These are phyloP conservation scores for Apiospora kogelbergensis DNA, from an alignment of 2,329 filamentous ascomycete genomes.

Conservation along the genomic window DNA sequence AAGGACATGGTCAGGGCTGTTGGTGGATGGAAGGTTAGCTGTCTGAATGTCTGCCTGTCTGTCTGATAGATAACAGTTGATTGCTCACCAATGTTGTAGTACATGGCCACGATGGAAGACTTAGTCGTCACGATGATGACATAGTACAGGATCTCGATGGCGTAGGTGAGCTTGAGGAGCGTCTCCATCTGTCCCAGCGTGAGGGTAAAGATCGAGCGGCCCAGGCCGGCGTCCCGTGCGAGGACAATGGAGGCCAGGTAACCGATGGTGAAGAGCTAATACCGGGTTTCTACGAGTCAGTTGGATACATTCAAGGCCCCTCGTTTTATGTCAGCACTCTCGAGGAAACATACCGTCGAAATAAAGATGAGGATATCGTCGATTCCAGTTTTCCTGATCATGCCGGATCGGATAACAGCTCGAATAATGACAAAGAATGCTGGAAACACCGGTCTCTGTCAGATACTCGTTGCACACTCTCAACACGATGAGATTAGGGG, in stretches of 20 bases:
- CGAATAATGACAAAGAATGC: neutral
- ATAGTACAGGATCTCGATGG: slow-evolving; percentile 43
- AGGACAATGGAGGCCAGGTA: neutral
- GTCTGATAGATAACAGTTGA: no score
- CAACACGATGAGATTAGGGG: neutral
- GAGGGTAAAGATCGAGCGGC: neutral
- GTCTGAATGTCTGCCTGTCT: no score
- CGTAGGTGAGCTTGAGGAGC: slow-evolving; percentile 17
- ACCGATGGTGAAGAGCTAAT: neutral
- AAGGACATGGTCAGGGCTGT: slow-evolving; percentile 25
- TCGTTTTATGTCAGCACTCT: neutral
- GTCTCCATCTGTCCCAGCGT: neutral
- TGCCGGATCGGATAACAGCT: neutral
- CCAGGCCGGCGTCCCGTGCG: neutral
- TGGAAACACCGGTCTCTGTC: neutral
- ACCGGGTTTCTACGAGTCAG: neutral
- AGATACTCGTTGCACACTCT: neutral
- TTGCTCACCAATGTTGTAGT: slow-evolving; percentile 42
- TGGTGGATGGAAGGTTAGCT: slow-evolving; percentile 8
- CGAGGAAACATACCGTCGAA: neutral
- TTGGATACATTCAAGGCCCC: neutral
- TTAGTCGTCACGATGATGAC: slow-evolving; percentile 40
- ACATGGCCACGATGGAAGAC: slow-evolving; percentile 45
- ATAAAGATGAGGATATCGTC: neutral
- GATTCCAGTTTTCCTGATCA: neutral